phyloP scores from a whole-genome alignment of 2,329 filamentous ascomycete genomes.

The Xylariaceae sp. region DNA sequence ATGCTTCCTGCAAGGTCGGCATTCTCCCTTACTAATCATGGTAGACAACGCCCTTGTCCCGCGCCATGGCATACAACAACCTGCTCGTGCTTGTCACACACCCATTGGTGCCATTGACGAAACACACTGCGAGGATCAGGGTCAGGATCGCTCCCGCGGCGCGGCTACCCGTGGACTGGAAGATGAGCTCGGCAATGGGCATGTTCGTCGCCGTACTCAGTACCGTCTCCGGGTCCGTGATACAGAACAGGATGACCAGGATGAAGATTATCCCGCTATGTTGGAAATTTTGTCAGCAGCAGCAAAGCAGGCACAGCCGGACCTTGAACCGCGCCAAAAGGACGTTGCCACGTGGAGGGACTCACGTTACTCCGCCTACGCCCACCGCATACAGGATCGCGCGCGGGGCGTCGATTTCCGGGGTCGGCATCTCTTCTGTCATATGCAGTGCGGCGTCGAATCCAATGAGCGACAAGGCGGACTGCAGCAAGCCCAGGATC shows the following conservation, averaged over 20 bases:
- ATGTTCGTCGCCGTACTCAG: constrained; percentile 36
- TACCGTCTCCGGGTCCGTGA: constrained; percentile 34
- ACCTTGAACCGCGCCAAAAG: constrained; percentile 7
- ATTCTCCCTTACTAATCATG: constrained; percentile 28
- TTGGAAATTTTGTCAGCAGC: constrained; percentile 31
- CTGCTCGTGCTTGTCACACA: constrained; percentile 39
- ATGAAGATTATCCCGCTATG: constrained; percentile 35
- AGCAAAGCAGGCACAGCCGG: too few species aligned
- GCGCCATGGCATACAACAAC: constrained; percentile 41
- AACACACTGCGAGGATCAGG: constrained; percentile 38
- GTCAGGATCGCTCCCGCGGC: constrained; percentile 37
- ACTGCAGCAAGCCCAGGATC: constrained; percentile 42
- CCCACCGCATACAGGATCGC: constrained; percentile 40
- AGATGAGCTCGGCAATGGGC: constrained; percentile 41
- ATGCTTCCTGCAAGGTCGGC: not conserved
- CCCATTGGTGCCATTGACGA: constrained; percentile 42
- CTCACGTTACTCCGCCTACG: constrained; percentile 39
- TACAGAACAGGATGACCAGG: constrained; percentile 38
- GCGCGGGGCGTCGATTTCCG: constrained; percentile 35
- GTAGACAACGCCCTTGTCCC: constrained; percentile 37
- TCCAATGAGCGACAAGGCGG: constrained; percentile 33
- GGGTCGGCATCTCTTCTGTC: constrained; percentile 42
- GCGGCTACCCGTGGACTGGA: constrained; percentile 37
- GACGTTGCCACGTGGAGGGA: constrained; percentile 8
- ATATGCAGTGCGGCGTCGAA: constrained; percentile 43